Conservation (phyloP, 2,329 filamentous ascomycete species). For the Aureobasidium mangrovei region DNA sequence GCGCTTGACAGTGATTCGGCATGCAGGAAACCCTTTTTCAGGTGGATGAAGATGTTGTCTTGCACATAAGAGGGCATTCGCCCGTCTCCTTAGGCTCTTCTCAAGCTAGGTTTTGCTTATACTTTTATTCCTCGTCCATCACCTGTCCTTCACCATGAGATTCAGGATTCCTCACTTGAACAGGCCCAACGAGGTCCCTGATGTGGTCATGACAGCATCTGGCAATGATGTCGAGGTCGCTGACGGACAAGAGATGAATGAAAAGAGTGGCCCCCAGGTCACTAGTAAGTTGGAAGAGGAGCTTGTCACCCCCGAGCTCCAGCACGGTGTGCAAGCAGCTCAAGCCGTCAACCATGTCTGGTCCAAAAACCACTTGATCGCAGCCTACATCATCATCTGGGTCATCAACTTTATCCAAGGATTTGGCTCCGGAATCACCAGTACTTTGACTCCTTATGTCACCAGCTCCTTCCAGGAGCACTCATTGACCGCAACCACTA, state of each 20-base stretch:
- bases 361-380: slow-evolving; percentile 30
- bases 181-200: background rate
- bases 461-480: slow-evolving; percentile 29
- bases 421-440: slow-evolving; percentile 34
- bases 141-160: slow-evolving; percentile 7
- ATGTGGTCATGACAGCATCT: background rate
- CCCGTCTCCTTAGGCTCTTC: background rate
- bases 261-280: background rate
- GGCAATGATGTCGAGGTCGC: slow-evolving; percentile 12
- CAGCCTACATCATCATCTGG: slow-evolving; percentile 37
- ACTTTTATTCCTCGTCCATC: background rate
- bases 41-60: background rate
- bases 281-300: background rate
- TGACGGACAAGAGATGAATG: background rate
- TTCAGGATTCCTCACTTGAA: slow-evolving; percentile 10
- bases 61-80: background rate
- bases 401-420: slow-evolving; percentile 43
- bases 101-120: slow-evolving; percentile 7
- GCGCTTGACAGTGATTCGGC: background rate
- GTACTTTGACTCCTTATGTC: slow-evolving; percentile 32
- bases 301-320: slow-evolving; percentile 19
- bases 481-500: slow-evolving; percentile 28
- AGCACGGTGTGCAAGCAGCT: slow-evolving; percentile 32
- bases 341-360: slow-evolving; percentile 35
- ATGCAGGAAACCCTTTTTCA: background rate